Evolutionary conservation across 2,329 filamentous ascomycete genomes (phyloP).

Genomic region (Gremmenia infestans): DNA sequence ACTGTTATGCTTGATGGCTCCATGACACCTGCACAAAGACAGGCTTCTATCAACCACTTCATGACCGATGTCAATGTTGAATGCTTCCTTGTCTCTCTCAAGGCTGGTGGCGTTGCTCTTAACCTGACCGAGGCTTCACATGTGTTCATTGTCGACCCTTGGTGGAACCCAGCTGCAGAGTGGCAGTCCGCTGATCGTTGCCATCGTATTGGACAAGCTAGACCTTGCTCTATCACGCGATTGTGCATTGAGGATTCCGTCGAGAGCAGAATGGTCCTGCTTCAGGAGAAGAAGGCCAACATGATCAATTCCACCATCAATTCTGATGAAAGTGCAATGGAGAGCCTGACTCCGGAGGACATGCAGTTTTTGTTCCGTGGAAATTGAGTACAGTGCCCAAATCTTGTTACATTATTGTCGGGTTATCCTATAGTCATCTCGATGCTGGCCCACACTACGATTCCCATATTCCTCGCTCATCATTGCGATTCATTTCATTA

Average conservation of each 20-base stretch:
- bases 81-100: conserved; percentile 92
- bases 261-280: conserved; percentile 87
- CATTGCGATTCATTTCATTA: no score
- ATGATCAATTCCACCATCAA: conserved; percentile 98
- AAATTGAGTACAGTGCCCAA: conserved; percentile 18
- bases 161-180: conserved; percentile 99
- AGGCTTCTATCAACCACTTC: conserved; percentile 91
- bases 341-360: conserved; percentile 84
- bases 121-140: conserved; percentile 92
- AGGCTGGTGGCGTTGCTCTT: conserved; percentile 90
- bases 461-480: no score
- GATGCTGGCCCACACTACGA: no score
- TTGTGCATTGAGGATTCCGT: conserved; percentile 96
- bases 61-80: conserved; percentile 94
- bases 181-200: conserved; percentile 95
- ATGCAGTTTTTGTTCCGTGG: conserved; percentile 96
- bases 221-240: conserved; percentile 89
- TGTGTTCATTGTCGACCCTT: conserved; percentile 96
- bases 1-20: conserved; percentile 97
- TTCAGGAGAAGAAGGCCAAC: conserved; percentile 98
- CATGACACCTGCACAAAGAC: conserved; percentile 91
- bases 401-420: background rate
- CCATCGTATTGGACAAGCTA: conserved; percentile 91
- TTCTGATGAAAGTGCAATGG: conserved; percentile 83
- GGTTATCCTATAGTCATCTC: no score